phyloP scores from a whole-genome alignment of 495 filamentous ascomycete species.

The Penicillium crystallinum region DNA sequence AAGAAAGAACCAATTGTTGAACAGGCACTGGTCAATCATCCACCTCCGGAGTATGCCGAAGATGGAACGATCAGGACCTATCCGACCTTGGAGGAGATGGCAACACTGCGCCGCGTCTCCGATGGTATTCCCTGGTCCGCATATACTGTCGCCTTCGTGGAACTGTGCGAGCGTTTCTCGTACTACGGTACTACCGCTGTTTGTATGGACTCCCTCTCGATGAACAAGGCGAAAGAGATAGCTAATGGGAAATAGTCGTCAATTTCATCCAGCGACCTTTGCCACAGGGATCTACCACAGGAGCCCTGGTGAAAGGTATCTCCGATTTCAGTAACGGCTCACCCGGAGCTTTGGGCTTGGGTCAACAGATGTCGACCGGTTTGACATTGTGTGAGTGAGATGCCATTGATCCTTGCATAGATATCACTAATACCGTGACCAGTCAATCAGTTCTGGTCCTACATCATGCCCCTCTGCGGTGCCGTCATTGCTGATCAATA shows the following conservation, averaged over 20 bases:
- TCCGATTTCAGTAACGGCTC: slow-evolving; percentile 42
- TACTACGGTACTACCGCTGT: slow-evolving; percentile 75
- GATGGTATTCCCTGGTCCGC: slow-evolving; percentile 59
- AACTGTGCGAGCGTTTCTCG: slow-evolving; percentile 73
- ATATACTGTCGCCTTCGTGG: slow-evolving; percentile 69
- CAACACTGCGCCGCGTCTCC: slow-evolving; percentile 58
- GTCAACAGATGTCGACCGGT: slow-evolving; percentile 60
- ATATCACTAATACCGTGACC: slow-evolving; percentile 14
- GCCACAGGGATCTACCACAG: slow-evolving; percentile 54
- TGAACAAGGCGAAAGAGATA: too few species aligned
- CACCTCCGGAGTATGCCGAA: neutral
- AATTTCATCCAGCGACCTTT: slow-evolving; percentile 68
- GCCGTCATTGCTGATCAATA: slow-evolving; percentile 66
- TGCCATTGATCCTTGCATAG: neutral
- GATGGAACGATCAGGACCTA: slow-evolving; percentile 20
- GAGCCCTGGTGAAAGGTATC: slow-evolving; percentile 34
- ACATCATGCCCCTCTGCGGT: slow-evolving; percentile 62
- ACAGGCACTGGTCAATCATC: slow-evolving; percentile 10
- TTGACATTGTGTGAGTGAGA: slow-evolving; percentile 45
- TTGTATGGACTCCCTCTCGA: slow-evolving; percentile 44
- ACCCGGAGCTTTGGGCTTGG: slow-evolving; percentile 60
- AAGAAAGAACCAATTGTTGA: slow-evolving; percentile 13
- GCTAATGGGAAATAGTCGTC: slow-evolving; percentile 30
- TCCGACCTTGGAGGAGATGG: slow-evolving; percentile 57
- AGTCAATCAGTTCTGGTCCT: slow-evolving; percentile 74